phyloP scores from a whole-genome alignment of 768 basidiomycete genomes.

The Agaricus blazei region DNA sequence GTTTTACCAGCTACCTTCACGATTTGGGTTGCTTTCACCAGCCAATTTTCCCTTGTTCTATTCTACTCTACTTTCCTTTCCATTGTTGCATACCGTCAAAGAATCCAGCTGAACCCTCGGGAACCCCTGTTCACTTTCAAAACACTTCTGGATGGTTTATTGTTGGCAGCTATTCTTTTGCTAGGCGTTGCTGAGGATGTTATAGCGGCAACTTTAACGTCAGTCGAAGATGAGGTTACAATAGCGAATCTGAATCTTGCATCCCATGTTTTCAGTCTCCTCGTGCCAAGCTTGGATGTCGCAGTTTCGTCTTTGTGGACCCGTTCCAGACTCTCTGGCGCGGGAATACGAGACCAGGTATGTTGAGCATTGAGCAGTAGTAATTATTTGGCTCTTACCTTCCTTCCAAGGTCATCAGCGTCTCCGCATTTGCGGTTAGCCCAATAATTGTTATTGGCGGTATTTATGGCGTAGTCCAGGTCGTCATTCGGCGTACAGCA shows the following conservation, averaged over 20 bases:
- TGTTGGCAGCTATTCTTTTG: background rate
- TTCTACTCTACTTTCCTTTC: background rate
- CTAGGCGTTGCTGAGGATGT: background rate
- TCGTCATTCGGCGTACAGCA: too few relatives aligned
- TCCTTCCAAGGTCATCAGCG: too few relatives aligned
- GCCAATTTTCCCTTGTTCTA: background rate
- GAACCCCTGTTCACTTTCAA: background rate
- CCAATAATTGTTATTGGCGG: too few relatives aligned
- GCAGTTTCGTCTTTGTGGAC: background rate
- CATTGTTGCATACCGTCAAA: slow-evolving; percentile 1
- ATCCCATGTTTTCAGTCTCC: background rate
- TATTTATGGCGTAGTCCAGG: too few relatives aligned
- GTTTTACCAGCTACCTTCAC: background rate
- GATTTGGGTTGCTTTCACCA: background rate
- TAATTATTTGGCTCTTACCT: background rate
- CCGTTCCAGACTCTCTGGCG: background rate
- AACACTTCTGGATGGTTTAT: background rate
- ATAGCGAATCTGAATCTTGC: background rate
- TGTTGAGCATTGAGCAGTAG: background rate
- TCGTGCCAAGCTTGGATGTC: background rate
- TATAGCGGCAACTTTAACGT: background rate
- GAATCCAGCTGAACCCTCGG: background rate
- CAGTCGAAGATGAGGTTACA: background rate
- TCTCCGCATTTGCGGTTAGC: too few relatives aligned
- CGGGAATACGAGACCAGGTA: background rate